Conservation (phyloP, 495 filamentous ascomycete genomes). For the Aspergillus steynii region DNA sequence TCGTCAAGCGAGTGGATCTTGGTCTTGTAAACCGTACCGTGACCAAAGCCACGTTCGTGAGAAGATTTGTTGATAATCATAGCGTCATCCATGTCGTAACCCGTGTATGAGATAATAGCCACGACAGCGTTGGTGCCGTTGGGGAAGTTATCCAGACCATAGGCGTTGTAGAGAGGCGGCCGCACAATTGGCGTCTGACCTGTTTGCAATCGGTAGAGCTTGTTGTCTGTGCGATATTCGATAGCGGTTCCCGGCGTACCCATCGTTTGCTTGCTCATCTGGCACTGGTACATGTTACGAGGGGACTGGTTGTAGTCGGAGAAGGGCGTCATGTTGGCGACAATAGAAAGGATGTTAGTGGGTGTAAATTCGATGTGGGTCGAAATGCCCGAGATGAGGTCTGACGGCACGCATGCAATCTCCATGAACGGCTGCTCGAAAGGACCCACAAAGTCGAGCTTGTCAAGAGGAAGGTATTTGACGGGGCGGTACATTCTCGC, state of each 20-base stretch:
- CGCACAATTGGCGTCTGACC: constrained; percentile 95
- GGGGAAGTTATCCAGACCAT: constrained; percentile 97
- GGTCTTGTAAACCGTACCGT: constrained; percentile 97
- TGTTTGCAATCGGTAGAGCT: constrained; percentile 90
- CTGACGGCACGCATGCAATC: constrained; percentile 81
- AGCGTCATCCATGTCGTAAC: constrained; percentile 99
- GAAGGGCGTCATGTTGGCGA: constrained; percentile 98
- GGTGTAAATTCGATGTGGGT: constrained; percentile 94
- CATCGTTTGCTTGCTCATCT: constrained; percentile 99
- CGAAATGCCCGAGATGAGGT: constrained; percentile 81
- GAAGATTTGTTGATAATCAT: constrained; percentile 99
- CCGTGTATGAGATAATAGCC: constrained; percentile 97
- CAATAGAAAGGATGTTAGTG: constrained; percentile 94
- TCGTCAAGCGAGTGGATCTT: constrained; percentile 84
- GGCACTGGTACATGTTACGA: constrained; percentile 99
- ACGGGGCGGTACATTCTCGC: constrained; percentile 89
- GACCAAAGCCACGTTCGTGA: constrained; percentile 94
- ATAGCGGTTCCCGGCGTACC: constrained; percentile 89
- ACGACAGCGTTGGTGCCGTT: constrained; percentile 97
- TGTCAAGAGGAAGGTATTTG: constrained; percentile 83
- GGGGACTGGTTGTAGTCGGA: constrained; percentile 99
- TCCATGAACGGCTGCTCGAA: constrained; percentile 99
- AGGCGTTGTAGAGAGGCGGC: constrained; percentile 88
- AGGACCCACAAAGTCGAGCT: constrained; percentile 83
- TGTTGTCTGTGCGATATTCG: constrained; percentile 91